Conservation (phyloP, 1,139 yeast genomes). For the Zhuliangozyma parablackwelliae region DNA sequence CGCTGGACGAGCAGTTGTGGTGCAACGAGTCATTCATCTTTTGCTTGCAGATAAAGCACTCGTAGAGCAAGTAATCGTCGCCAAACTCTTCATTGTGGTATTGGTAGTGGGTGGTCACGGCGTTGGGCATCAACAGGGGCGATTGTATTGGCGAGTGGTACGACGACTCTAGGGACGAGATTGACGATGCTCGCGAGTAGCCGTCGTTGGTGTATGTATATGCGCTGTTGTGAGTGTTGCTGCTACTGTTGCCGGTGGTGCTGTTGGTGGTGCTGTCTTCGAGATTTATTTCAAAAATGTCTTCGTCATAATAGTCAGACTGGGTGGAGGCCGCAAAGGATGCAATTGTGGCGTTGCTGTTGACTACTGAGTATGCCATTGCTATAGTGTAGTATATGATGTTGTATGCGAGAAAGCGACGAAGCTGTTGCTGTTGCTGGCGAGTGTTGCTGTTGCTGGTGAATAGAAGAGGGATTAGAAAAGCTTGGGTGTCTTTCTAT, state of each 20-base stretch:
- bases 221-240: too few species aligned
- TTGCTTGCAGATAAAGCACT: constrained; percentile 13
- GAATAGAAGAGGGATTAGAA: too few species aligned
- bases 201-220: too few species aligned
- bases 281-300: constrained; percentile 7
- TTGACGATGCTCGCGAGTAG: constrained; percentile 1
- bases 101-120: background rate
- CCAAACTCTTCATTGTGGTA: background rate
- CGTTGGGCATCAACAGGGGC: constrained; percentile 1
- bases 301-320: constrained; percentile 4
- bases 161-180: constrained; percentile 1
- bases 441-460: too few species aligned
- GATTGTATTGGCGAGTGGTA: constrained; percentile 2
- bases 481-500: too few species aligned
- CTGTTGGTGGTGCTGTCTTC: constrained; percentile 2
- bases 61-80: constrained; percentile 8
- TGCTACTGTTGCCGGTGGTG: too few species aligned
- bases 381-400: too few species aligned
- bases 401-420: too few species aligned
- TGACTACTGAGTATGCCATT: too few species aligned
- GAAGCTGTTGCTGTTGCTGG: too few species aligned
- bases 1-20: constrained; percentile 6
- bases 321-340: too few species aligned
- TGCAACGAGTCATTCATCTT: constrained; percentile 4
- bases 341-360: too few species aligned